phyloP scores from a whole-genome alignment of 192 early-diverging fungal species.

The Entomortierella lignicola region DNA sequence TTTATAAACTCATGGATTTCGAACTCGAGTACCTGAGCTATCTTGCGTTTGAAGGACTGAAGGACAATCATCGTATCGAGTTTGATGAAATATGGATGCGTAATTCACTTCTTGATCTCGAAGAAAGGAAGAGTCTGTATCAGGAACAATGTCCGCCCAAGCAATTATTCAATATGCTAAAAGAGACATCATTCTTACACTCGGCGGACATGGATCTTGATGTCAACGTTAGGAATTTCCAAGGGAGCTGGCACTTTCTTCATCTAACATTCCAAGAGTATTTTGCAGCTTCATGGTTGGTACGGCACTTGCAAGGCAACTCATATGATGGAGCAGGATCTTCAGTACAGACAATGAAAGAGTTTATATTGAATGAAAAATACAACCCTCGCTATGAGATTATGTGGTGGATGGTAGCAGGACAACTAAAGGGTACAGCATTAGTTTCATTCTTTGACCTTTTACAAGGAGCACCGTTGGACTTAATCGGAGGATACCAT shows the following conservation, averaged over 20 bases:
- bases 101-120: no score
- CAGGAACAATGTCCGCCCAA: not conserved
- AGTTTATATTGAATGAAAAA: constrained; percentile 12
- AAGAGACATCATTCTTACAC: constrained; percentile 31
- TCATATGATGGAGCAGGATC: no score
- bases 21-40: constrained; percentile 19
- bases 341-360: not conserved
- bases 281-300: constrained; percentile 32
- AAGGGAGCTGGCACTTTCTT: constrained; percentile 19
- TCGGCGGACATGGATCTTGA: constrained; percentile 12
- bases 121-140: no score
- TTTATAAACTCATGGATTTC: constrained; percentile 12
- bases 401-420: constrained; percentile 43
- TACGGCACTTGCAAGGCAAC: not conserved
- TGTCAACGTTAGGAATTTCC: not conserved
- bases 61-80: constrained; percentile 17
- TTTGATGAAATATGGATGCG: constrained; percentile 19
- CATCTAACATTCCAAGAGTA: constrained; percentile 37
- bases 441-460: constrained; percentile 11
- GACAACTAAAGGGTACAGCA: constrained; percentile 6
- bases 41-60: constrained; percentile 28
- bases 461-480: constrained; percentile 18
- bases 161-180: not conserved
- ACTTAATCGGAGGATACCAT: constrained; percentile 27
- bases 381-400: constrained; percentile 31